phyloP scores from a whole-genome alignment of 495 filamentous ascomycete genomes.

The Neurospora pannonica region DNA sequence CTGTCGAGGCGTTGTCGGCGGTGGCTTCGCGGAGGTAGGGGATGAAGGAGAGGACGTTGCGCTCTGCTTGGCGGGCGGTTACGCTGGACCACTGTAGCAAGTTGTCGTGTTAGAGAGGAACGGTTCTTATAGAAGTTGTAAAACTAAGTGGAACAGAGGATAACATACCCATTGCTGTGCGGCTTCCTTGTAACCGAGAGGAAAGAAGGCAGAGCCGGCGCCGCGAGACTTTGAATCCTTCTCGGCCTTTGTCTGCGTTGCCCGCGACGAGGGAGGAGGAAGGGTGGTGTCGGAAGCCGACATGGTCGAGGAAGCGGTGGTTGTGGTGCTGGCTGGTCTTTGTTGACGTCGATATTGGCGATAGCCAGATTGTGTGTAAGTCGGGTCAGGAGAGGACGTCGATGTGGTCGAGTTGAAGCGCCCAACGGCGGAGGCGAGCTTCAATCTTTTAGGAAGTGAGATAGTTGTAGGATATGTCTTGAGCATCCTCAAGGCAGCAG shows the following conservation, averaged over 20 bases:
- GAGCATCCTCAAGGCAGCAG: constrained; percentile 17
- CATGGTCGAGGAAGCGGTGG: constrained; percentile 3
- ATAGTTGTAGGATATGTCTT: constrained; percentile 16
- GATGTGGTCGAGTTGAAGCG: constrained; percentile 20
- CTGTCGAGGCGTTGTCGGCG: constrained; percentile 29
- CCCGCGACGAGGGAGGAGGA: not conserved
- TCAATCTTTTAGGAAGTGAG: constrained; percentile 18
- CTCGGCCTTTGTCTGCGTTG: not conserved
- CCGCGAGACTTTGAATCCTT: not conserved
- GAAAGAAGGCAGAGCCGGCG: constrained; percentile 47
- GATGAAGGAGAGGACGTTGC: constrained; percentile 78
- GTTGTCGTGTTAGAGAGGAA: not conserved
- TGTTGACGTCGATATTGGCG: constrained; percentile 21
- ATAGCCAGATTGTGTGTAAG: not conserved
- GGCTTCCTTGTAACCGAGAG: constrained; percentile 83
- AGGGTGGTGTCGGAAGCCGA: not conserved
- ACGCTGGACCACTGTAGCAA: constrained; percentile 65
- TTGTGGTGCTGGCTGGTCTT: constrained; percentile 16
- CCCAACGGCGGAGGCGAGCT: constrained; percentile 4
- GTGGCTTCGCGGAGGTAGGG: constrained; percentile 71
- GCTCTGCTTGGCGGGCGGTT: constrained; percentile 76
- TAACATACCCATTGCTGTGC: constrained; percentile 80
- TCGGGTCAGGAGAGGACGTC: constrained; percentile 19
- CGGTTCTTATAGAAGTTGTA: not conserved
- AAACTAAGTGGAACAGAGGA: not conserved